Base-by-base conservation (phyloP, 2,329 filamentous ascomycete species). In the Xylariaceae sp. region DNA sequence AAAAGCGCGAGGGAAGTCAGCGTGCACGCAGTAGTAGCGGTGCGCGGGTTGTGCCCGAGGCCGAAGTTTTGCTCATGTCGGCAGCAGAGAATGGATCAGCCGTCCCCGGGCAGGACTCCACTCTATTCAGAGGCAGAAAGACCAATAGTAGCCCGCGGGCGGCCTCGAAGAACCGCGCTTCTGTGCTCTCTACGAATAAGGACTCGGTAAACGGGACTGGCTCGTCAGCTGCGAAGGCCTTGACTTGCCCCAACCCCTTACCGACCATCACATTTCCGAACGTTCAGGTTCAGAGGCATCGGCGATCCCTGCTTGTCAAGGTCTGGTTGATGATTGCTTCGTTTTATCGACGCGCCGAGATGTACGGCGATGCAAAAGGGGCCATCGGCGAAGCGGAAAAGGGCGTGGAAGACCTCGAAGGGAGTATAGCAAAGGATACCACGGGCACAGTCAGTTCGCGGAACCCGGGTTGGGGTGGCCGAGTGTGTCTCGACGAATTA, bases 321-420 rank as follows among this genome's bases (percentile, higher is more conserved):
- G 81, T 96, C 21, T 98, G 92, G 92, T 70, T 96, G 7, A 83
- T 92, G 57, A 88, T 96, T 45, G 84, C 88, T 2, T 84, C 84
- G 0, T 81, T 97, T 48, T 98, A 97, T 58, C 78, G 88, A 18
- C 78, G 88, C 37, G 87, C 90, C 6, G 76, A 76, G 7, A 79
- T 94, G 67, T 78, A 79, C 39, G 83, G 89, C 14, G 90, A 97
- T 59, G 81, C 85, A 9, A 78, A 77, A 51, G 85, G 82, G 36
- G 88, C 90, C 5, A 77, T 89, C 18, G 73, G 79, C 9, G 92
- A 97, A 67, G 92, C 90, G 1, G 73, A 79, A 43, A 85, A 85
- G 56, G 72, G 95, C 24, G 81, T 88, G 2, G 72, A 83, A 48
- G 68, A 65, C 0, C 71, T 95, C 9, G 87, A 95, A 61, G 61